Percentiles rank a stretch among this genome's conserved stretches.
Conservation (phyloP, 495 filamentous ascomycete genomes). For the Xylaria nigripes region DNA sequence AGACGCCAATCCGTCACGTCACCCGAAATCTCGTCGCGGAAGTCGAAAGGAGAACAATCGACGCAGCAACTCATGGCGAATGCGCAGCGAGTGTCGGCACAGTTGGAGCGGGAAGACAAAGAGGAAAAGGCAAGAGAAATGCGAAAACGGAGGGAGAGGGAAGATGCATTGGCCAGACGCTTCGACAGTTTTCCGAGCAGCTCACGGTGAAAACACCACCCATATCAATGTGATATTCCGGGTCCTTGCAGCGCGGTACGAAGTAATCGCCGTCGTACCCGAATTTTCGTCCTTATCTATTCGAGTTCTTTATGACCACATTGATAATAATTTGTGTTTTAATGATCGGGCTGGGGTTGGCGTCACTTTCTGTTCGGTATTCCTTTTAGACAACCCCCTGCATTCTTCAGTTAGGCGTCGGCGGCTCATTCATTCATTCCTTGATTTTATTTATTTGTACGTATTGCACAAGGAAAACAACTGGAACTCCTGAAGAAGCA, state of each 20-base stretch:
- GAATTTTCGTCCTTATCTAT: neutral
- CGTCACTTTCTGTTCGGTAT: too few species aligned
- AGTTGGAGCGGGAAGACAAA: constrained; percentile 8
- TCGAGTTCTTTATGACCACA: neutral
- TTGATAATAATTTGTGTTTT: too few species aligned
- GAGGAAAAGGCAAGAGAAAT: neutral
- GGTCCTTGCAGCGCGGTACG: neutral
- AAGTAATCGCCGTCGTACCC: neutral
- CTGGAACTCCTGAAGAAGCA: too few species aligned
- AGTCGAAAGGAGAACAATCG: neutral
- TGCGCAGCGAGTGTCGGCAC: constrained; percentile 8
- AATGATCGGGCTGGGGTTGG: too few species aligned
- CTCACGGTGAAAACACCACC: neutral
- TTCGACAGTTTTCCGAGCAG: neutral
- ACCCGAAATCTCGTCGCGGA: neutral
- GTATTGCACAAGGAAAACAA: too few species aligned
- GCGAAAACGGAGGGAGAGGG: neutral
- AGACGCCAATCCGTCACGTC: neutral
- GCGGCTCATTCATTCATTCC: too few species aligned
- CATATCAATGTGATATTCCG: neutral
- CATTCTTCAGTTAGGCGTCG: too few species aligned
- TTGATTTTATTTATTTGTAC: too few species aligned
- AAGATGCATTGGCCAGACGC: neutral
- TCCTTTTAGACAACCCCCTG: too few species aligned
- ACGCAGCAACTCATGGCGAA: constrained; percentile 9